Percentiles rank a stretch among this genome's conserved stretches.
Conservation (phyloP, 2,329 filamentous ascomycete genomes). For the Diplodia scrobiculata region DNA sequence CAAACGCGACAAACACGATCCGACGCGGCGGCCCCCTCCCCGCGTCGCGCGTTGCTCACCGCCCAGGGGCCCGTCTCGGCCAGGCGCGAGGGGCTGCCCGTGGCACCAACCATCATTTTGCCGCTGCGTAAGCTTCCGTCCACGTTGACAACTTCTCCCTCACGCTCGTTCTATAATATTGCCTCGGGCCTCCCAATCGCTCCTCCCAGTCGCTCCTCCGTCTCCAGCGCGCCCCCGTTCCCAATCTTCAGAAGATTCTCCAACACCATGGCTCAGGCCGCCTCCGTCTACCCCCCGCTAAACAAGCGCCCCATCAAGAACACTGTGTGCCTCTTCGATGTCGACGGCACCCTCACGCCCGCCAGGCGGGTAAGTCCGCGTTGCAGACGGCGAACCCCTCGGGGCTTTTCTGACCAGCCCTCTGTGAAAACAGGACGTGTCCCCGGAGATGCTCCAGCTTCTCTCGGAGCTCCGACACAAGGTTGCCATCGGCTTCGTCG, state of each 20-base stretch:
- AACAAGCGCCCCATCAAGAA: constrained; percentile 83
- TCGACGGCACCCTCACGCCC: constrained; percentile 87
- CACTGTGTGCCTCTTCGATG: constrained; percentile 94
- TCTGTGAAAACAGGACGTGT: constrained; percentile 58
- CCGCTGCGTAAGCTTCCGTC: neutral
- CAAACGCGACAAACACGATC: constrained; percentile 20
- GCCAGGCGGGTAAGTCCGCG: constrained; percentile 67
- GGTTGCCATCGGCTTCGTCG: constrained; percentile 87
- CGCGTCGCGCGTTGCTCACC: constrained; percentile 14
- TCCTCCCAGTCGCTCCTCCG: neutral
- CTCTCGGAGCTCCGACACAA: constrained; percentile 81
- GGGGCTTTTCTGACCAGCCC: constrained; percentile 47
- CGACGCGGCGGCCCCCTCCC: neutral
- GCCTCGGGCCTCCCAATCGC: neutral
- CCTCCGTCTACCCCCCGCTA: constrained; percentile 68
- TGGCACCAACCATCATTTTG: constrained; percentile 8
- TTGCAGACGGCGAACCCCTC: neutral
- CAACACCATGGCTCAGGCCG: constrained; percentile 45
- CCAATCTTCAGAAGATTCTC: neutral
- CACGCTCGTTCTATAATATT: neutral
- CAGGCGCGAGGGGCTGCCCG: constrained; percentile 10
- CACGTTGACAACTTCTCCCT: neutral
- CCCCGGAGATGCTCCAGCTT: constrained; percentile 78
- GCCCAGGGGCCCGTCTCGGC: constrained; percentile 13
- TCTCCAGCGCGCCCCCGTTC: neutral